Conservation (phyloP, 768 basidiomycete genomes). For the Lenzites betulinus region DNA sequence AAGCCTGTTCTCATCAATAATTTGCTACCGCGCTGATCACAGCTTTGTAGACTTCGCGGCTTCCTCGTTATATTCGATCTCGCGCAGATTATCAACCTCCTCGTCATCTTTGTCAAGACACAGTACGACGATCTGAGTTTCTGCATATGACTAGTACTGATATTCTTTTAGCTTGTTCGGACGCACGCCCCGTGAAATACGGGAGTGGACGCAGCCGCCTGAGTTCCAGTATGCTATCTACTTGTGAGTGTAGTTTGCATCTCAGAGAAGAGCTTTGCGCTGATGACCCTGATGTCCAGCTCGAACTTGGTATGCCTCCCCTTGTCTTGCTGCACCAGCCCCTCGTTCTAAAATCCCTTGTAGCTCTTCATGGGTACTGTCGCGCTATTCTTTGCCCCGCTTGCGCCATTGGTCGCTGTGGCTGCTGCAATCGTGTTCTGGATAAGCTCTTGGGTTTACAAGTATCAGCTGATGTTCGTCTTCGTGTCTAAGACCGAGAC, state of each 20-base stretch:
- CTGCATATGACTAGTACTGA: background rate
- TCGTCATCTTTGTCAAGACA: slow-evolving; percentile 85
- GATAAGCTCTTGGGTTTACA: slow-evolving; percentile 86
- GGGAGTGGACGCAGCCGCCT: slow-evolving; percentile 88
- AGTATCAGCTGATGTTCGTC: slow-evolving; percentile 97
- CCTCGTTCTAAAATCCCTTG: background rate
- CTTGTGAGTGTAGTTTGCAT: slow-evolving; percentile 54
- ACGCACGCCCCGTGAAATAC: slow-evolving; percentile 85
- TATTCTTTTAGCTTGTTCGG: slow-evolving; percentile 62
- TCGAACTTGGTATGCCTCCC: slow-evolving; percentile 16
- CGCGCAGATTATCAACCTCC: slow-evolving; percentile 90
- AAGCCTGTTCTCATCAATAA: background rate
- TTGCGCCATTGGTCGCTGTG: slow-evolving; percentile 87
- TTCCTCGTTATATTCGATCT: slow-evolving; percentile 95
- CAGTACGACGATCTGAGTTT: slow-evolving; percentile 42
- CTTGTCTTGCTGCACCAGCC: no score
- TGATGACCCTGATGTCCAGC: background rate
- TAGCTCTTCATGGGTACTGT: slow-evolving; percentile 92
- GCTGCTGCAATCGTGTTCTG: slow-evolving; percentile 87
- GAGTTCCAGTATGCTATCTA: slow-evolving; percentile 88
- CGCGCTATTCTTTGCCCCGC: slow-evolving; percentile 89
- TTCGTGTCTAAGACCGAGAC: slow-evolving; percentile 87
- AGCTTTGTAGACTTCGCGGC: slow-evolving; percentile 70
- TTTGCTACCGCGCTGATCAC: background rate
- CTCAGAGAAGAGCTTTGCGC: background rate